phyloP scores from a whole-genome alignment of 768 basidiomycete genomes.

The Pholiota molesta region DNA sequence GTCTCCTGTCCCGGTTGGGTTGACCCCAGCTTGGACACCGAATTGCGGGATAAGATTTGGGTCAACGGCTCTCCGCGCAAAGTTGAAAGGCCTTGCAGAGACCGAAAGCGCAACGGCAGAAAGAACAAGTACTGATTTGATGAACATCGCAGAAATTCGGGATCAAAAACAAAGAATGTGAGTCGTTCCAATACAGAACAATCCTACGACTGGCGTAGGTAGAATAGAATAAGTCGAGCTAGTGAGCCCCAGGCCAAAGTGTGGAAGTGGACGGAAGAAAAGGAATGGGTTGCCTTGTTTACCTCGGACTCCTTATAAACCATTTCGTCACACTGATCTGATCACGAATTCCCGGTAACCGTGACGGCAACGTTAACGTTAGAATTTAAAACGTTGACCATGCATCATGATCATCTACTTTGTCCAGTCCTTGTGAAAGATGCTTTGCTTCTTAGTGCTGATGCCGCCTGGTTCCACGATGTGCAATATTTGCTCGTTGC shows the following conservation, averaged over 20 bases:
- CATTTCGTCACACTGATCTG: background rate
- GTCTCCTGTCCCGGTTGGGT: slow-evolving; percentile 62
- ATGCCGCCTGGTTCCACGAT: too few species aligned
- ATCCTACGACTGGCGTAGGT: slow-evolving; percentile 16
- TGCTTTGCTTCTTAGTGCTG: too few species aligned
- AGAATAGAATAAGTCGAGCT: slow-evolving; percentile 11
- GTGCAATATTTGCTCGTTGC: too few species aligned
- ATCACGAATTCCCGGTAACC: background rate
- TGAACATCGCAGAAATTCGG: slow-evolving; percentile 24
- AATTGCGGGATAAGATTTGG: slow-evolving; percentile 57
- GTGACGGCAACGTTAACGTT: background rate
- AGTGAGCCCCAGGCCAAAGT: slow-evolving; percentile 14
- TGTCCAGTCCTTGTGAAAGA: background rate
- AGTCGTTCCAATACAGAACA: slow-evolving; percentile 10
- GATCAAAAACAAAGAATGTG: slow-evolving; percentile 8
- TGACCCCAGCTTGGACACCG: slow-evolving; percentile 55
- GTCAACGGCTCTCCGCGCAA: slow-evolving; percentile 42
- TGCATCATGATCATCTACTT: too few species aligned
- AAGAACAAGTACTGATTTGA: slow-evolving; percentile 21
- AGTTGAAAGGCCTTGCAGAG: slow-evolving; percentile 37
- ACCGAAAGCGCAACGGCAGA: slow-evolving; percentile 38
- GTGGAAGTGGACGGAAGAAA: slow-evolving; percentile 5
- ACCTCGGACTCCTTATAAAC: background rate
- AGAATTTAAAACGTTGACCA: too few species aligned
- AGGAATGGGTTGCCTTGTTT: background rate